These are phyloP conservation scores for Ilex paraguariensis DNA, from an alignment of 305 asterid species.

Conservation along the genomic window DNA sequence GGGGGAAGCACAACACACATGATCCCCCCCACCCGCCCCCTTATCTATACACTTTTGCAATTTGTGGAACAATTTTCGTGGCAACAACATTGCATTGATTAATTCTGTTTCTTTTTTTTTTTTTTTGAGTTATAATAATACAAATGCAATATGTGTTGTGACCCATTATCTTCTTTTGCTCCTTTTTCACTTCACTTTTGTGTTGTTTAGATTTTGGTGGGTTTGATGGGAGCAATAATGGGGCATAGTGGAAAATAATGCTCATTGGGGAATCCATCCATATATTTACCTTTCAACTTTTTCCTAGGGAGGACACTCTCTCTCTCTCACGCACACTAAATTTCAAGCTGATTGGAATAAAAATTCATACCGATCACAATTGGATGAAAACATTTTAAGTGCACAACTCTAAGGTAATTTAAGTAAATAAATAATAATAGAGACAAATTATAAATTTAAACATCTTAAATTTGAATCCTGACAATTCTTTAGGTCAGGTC, in stretches of 20 bases:
- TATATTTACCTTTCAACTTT: not conserved
- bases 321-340: not conserved
- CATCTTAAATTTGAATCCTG: too few species aligned
- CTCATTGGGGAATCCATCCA: slow-evolving; percentile 8
- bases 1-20: not conserved
- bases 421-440: too few species aligned
- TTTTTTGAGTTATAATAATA: not conserved
- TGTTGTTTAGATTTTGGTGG: not conserved
- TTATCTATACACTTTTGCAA: not conserved
- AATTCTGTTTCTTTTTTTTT: too few species aligned
- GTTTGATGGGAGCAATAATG: slow-evolving; percentile 4
- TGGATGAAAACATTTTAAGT: not conserved
- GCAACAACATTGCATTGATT: not conserved
- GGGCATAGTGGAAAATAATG: not conserved
- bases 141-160: not conserved
- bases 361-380: not conserved
- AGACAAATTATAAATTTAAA: too few species aligned
- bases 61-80: not conserved
- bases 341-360: too few species aligned
- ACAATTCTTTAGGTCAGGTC: too few species aligned
- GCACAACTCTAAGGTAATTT: too few species aligned
- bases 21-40: not conserved
- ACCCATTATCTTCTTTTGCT: not conserved
- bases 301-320: not conserved
- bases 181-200: too few species aligned